Evolutionary conservation across 1,284 basidiomycete genomes (phyloP).

Genomic region (Ustilago nuda): DNA sequence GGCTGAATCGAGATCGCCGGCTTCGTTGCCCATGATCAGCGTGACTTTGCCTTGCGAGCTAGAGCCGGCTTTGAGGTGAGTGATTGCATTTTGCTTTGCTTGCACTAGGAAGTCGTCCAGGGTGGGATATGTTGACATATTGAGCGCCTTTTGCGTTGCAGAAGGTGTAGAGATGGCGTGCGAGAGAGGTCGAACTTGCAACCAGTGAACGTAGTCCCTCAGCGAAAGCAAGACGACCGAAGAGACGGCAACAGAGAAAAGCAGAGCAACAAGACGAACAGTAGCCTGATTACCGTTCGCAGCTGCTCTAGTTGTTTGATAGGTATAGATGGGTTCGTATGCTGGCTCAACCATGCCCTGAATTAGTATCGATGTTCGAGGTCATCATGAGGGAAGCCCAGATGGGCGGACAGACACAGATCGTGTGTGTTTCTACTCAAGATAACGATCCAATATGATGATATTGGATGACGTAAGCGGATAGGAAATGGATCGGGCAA

Average conservation of each 20-base stretch:
- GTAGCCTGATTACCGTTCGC: constrained; percentile 24
- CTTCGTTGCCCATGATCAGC: constrained; percentile 67
- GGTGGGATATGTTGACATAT: neutral
- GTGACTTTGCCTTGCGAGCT: constrained; percentile 31
- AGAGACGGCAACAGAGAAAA: constrained; percentile 31
- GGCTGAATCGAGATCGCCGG: constrained; percentile 66
- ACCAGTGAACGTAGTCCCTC: constrained; percentile 30
- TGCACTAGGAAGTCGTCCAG: constrained; percentile 29
- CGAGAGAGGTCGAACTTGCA: constrained; percentile 12
- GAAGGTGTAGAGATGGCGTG: neutral
- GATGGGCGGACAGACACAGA: neutral
- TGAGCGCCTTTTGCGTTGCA: neutral
- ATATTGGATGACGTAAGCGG: no score
- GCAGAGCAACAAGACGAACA: constrained; percentile 31
- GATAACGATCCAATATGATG: neutral
- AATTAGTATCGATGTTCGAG: neutral
- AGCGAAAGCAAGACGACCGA: constrained; percentile 38
- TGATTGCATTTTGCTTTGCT: constrained; percentile 32
- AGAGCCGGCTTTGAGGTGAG: constrained; percentile 24
- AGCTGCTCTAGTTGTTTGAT: constrained; percentile 26
- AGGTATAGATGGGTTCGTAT: constrained; percentile 41
- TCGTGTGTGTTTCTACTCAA: neutral
- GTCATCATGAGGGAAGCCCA: neutral
- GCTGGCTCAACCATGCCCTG: constrained; percentile 23
- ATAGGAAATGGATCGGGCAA: no score